These are phyloP conservation scores for Cystofilobasidium ferigula DNA, from an alignment of 768 basidiomycete genomes.

Conservation along the genomic window DNA sequence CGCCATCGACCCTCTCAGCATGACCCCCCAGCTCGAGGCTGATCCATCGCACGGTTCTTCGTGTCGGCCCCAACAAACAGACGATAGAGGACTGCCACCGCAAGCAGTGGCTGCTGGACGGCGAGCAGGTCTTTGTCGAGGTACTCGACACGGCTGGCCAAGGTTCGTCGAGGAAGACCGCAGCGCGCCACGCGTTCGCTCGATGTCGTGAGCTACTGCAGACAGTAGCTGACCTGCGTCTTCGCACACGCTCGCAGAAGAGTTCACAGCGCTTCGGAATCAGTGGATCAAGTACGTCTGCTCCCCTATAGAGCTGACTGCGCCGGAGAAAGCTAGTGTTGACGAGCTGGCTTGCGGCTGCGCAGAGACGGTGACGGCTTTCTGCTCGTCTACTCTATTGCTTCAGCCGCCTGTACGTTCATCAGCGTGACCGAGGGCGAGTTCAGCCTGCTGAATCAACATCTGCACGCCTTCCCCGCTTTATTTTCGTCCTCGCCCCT, in stretches of 20 bases:
- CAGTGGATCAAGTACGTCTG: constrained; percentile 81
- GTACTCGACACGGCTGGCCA: constrained; percentile 96
- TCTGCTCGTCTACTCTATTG: constrained; percentile 91
- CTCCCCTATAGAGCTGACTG: constrained; percentile 10
- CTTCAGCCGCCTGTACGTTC: constrained; percentile 72
- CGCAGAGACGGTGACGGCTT: constrained; percentile 92
- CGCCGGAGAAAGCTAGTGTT: constrained; percentile 6
- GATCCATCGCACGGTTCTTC: neutral
- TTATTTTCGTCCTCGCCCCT: neutral
- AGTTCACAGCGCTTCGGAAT: constrained; percentile 89
- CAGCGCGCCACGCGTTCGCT: constrained; percentile 24
- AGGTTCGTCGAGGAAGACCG: too few species aligned
- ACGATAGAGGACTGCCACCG: constrained; percentile 98
- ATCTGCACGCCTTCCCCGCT: constrained; percentile 16
- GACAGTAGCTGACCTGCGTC: neutral
- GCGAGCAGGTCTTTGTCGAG: constrained; percentile 88
- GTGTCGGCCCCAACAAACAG: neutral
- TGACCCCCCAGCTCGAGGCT: neutral
- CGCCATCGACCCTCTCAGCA: neutral
- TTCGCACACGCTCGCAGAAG: constrained; percentile 50
- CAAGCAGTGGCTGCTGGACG: constrained; percentile 87
- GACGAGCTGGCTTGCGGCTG: neutral
- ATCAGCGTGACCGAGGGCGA: constrained; percentile 86
- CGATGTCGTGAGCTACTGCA: too few species aligned
- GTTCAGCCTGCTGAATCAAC: too few species aligned